Evolutionary conservation across 495 filamentous ascomycete genomes (phyloP), one percentile per base, ranked within the genome.

Genomic region (Lophiotrema nucula): DNA sequence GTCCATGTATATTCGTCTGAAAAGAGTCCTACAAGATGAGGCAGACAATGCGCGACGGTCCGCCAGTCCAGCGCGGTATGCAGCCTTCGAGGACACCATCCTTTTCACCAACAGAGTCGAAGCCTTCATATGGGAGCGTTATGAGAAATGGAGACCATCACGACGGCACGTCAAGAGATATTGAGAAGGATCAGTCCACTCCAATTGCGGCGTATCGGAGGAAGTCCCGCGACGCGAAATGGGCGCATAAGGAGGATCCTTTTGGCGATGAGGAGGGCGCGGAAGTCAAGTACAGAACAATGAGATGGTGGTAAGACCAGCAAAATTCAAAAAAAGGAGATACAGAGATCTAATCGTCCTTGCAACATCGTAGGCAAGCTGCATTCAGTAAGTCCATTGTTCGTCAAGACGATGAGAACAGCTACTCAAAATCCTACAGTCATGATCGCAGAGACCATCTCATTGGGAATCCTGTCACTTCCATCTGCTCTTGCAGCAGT

Each of bases 371-470:
- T 46, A 62, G 53, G 39, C 27, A 35, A 28, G 26, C 15, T 31
- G 42, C n/a, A 3, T 16, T 56, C 3, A 4, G 41, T 46, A 33
- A 10, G 39, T 46, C 44, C 19, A 38, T 21, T 47, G n/a, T 13
- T 41, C 53, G 55, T 4, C 21, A 44, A n/a, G 46, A 43, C 13
- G 26, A 27, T 13, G 38, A 26, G 13, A 19, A 28, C 4, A 22
- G 15, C 6, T n/a, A n/a, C 51, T 46, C 2, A 52, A 22, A 4
- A 16, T 2, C n/a, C 18, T 11, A 22, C 15, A 58, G 69, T 72
- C 28, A 72, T 72, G 67, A 65, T 70, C 48, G 70, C 70, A 19
- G 69, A 71, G 47, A 72, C 69, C n/a, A 69, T 70, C 19, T 69
- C 66, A 4, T 60, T 73, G 1, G 70, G 70, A 1, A 59, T 72